Conservation (phyloP, 176 grass and related monocot genomes). For the Rhipidocladum racemiflorum region DNA sequence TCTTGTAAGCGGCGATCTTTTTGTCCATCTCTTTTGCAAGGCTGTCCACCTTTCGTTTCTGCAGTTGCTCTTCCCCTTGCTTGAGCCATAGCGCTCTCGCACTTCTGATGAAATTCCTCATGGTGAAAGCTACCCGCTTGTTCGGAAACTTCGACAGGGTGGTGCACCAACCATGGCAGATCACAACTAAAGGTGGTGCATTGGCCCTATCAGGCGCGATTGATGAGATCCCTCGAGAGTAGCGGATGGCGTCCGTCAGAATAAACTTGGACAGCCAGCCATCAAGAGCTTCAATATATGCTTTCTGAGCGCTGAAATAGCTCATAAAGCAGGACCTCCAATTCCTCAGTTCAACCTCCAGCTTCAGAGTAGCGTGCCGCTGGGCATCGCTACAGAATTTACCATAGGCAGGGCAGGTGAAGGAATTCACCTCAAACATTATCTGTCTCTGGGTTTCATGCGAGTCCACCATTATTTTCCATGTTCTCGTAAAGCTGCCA, state of each 20-base stretch:
- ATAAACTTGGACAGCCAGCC: slow-evolving; percentile 92
- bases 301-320: slow-evolving; percentile 69
- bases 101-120: slow-evolving; percentile 78
- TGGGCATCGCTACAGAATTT: slow-evolving; percentile 88
- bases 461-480: slow-evolving; percentile 89
- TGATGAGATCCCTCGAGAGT: slow-evolving; percentile 56
- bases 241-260: slow-evolving; percentile 58
- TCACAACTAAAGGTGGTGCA: slow-evolving; percentile 56
- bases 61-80: slow-evolving; percentile 86
- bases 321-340: slow-evolving; percentile 79
- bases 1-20: slow-evolving; percentile 61
- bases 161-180: slow-evolving; percentile 66
- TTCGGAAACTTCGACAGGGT: slow-evolving; percentile 53
- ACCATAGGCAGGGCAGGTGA: slow-evolving; percentile 89
- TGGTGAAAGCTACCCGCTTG: slow-evolving; percentile 47
- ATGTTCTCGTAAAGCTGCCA: slow-evolving; percentile 65
- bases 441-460: slow-evolving; percentile 96
- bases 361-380: slow-evolving; percentile 74
- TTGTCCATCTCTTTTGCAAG: slow-evolving; percentile 80
- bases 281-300: slow-evolving; percentile 77
- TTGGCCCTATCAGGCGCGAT: slow-evolving; percentile 32
- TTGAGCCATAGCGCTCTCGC: slow-evolving; percentile 83
- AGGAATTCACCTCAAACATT: slow-evolving; percentile 91
- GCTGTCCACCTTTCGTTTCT: slow-evolving; percentile 82
- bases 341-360: slow-evolving; percentile 81